These are phyloP conservation scores for Crithidia sp. DNA, from an alignment of 208 protist species.

Conservation along the genomic window DNA sequence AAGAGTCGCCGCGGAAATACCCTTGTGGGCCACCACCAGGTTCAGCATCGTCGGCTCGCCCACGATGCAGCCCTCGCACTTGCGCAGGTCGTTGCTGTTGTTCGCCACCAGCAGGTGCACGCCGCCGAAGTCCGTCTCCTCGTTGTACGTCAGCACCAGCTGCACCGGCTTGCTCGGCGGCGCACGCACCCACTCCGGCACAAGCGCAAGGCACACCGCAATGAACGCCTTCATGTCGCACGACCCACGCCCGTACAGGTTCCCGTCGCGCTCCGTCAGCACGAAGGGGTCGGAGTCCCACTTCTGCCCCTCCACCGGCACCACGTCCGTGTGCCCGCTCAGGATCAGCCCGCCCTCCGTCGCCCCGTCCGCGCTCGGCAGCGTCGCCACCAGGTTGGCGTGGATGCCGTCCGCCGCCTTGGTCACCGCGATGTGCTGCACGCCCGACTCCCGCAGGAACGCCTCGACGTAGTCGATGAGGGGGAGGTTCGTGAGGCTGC, in stretches of 20 bases:
- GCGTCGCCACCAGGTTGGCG: constrained; percentile 66
- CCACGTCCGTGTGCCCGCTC: constrained; percentile 75
- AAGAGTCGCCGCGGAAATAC: constrained; percentile 35
- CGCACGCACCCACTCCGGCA: constrained; percentile 46
- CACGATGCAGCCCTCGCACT: constrained; percentile 63
- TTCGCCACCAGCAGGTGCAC: constrained; percentile 33
- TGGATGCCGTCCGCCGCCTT: constrained; percentile 48
- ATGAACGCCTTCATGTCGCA: constrained; percentile 84
- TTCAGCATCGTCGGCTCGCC: constrained; percentile 59
- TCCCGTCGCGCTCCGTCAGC: constrained; percentile 62
- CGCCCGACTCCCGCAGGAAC: constrained; percentile 35
- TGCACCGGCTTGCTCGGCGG: constrained; percentile 64
- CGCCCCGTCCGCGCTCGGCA: constrained; percentile 49
- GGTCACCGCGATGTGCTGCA: constrained; percentile 41
- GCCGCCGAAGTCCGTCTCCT: constrained; percentile 52
- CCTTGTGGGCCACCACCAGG: constrained; percentile 62
- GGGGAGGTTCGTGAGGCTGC: constrained; percentile 50
- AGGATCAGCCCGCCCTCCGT: constrained; percentile 70
- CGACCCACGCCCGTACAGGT: constrained; percentile 71
- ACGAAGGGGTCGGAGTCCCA: constrained; percentile 71
- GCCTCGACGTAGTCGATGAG: constrained; percentile 52
- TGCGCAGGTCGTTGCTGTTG: constrained; percentile 26
- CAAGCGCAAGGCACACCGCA: constrained; percentile 53
- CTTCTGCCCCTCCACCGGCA: constrained; percentile 72
- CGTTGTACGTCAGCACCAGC: constrained; percentile 61